Evolutionary conservation across 306 rosid genomes (phyloP).

Genomic region (Gastrolobium villosum): DNA sequence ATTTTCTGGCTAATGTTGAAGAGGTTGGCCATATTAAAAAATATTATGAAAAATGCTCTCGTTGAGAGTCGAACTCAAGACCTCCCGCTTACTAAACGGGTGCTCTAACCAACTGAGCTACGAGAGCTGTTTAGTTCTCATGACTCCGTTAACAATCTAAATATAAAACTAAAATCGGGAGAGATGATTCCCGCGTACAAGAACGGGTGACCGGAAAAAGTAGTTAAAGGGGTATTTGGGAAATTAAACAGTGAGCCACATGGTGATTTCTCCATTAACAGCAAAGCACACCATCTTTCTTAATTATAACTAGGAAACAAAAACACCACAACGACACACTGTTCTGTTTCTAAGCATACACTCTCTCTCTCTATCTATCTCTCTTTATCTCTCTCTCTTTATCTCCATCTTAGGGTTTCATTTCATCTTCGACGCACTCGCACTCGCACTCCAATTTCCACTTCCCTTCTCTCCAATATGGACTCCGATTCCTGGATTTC

Average conservation of each 20-base stretch:
- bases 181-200: neutral
- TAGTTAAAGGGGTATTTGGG: constrained; percentile 16
- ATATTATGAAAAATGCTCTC: constrained; percentile 34
- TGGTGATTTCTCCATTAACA: neutral
- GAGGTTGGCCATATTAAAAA: too few species aligned
- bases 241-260: neutral
- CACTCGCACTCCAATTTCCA: constrained; percentile 4
- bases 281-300: too few species aligned
- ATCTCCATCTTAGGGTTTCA: neutral
- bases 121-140: constrained; percentile 41
- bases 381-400: neutral
- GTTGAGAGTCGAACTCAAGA: constrained; percentile 76
- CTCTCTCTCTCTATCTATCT: neutral
- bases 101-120: constrained; percentile 77
- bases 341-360: neutral
- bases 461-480: constrained; percentile 38
- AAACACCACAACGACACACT: neutral
- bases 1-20: too few species aligned
- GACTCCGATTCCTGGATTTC: constrained; percentile 76
- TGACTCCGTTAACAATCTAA: too few species aligned
- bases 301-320: too few species aligned
- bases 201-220: neutral
- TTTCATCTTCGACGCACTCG: neutral
- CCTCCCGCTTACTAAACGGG: constrained; percentile 76
- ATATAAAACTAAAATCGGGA: neutral